Evolutionary conservation across 2,329 filamentous ascomycete species (phyloP).

Genomic region (Escovopsis weberi): DNA sequence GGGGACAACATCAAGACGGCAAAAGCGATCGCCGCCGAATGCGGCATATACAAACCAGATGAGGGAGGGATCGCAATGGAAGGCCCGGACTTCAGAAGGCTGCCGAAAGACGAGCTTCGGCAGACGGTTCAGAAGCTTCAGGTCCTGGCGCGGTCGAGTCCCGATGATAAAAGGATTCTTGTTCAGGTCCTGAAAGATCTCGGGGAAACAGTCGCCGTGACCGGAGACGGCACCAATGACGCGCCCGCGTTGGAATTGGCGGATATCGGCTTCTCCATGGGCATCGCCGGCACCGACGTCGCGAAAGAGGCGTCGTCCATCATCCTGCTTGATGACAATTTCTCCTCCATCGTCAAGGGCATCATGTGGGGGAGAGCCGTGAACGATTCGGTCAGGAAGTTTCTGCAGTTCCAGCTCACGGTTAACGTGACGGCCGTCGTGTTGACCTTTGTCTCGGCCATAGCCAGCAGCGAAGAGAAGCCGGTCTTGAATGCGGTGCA

Average conservation of each 20-base stretch:
- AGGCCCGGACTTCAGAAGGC: constrained; percentile 44
- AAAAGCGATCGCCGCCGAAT: constrained; percentile 48
- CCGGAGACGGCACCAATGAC: constrained; percentile 54
- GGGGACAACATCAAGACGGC: constrained; percentile 39
- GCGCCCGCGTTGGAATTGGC: constrained; percentile 50
- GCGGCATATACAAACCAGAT: constrained; percentile 40
- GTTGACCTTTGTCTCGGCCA: constrained; percentile 49
- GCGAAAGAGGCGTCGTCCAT: constrained; percentile 57
- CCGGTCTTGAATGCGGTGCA: constrained; percentile 53
- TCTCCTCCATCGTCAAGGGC: constrained; percentile 50
- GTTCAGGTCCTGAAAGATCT: constrained; percentile 38
- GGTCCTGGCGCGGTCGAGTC: constrained; percentile 44
- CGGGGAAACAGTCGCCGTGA: constrained; percentile 46
- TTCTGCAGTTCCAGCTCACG: constrained; percentile 54
- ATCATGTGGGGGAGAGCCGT: constrained; percentile 55
- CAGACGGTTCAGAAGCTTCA: constrained; percentile 32
- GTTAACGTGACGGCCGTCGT: constrained; percentile 56
- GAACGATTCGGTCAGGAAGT: constrained; percentile 54
- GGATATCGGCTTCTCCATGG: constrained; percentile 56
- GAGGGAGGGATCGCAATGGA: constrained; percentile 51
- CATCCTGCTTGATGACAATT: constrained; percentile 53
- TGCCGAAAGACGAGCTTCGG: constrained; percentile 38
- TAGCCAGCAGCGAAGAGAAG: constrained; percentile 37
- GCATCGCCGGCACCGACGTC: constrained; percentile 50
- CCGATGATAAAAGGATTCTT: constrained; percentile 44